phyloP scores from a whole-genome alignment of 164 flowering plant species.

The Tetracentron sinense region DNA sequence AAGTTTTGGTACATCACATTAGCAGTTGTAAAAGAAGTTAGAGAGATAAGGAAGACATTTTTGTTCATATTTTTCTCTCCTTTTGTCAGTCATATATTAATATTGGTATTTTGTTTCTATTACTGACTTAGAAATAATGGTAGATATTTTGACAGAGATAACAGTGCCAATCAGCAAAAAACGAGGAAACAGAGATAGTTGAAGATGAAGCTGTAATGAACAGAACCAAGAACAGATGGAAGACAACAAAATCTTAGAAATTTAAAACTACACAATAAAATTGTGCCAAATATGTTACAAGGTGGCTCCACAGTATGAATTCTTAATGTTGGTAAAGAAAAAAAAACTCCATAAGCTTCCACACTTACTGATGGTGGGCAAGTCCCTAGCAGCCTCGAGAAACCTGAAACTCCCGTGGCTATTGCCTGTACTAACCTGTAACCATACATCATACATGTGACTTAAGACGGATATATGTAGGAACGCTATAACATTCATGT shows the following conservation, averaged over 20 bases:
- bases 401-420: constrained; percentile 51
- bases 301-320: no score
- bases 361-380: constrained; percentile 80
- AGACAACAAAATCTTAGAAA: no score
- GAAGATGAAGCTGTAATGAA: no score
- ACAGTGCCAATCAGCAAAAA: not conserved
- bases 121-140: not conserved
- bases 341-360: not conserved
- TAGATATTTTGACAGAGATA: not conserved
- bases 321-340: no score
- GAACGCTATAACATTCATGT: not conserved
- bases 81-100: not conserved
- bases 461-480: not conserved
- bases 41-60: not conserved
- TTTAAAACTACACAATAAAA: no score
- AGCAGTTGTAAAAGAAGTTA: not conserved
- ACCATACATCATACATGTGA: not conserved
- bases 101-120: not conserved
- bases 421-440: constrained; percentile 48
- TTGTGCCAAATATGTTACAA: no score
- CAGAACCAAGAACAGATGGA: no score
- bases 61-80: not conserved
- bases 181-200: not conserved
- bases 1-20: not conserved
- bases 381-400: constrained; percentile 58